phyloP scores from a whole-genome alignment of 495 filamentous ascomycete species.

The Aspergillus ostianus region DNA sequence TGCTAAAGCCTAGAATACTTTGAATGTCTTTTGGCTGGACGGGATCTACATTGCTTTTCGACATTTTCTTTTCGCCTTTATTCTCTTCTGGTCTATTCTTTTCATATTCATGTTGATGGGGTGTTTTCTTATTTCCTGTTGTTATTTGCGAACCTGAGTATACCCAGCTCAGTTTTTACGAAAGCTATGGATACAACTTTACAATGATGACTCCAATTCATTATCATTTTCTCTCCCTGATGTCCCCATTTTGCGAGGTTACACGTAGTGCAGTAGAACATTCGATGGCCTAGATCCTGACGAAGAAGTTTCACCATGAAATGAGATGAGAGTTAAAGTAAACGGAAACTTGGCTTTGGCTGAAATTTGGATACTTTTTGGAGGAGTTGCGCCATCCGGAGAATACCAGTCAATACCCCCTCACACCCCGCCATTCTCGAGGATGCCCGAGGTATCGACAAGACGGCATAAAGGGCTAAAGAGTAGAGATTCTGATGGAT shows the following conservation, averaged over 20 bases:
- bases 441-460: too few relatives aligned
- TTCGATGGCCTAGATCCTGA: background rate
- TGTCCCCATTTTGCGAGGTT: too few relatives aligned
- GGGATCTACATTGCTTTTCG: conserved; percentile 16
- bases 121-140: conserved; percentile 16
- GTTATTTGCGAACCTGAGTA: conserved; percentile 3
- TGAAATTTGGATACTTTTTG: background rate
- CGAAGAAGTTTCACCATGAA: background rate
- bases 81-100: background rate
- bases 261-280: background rate
- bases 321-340: too few relatives aligned
- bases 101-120: background rate
- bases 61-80: background rate
- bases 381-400: background rate
- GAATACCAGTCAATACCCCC: too few relatives aligned
- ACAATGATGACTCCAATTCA: background rate
- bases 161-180: conserved; percentile 3
- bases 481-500: too few relatives aligned
- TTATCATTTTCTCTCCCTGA: background rate
- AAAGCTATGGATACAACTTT: background rate
- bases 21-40: conserved; percentile 13
- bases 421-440: background rate
- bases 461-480: too few relatives aligned
- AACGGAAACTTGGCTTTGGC: background rate
- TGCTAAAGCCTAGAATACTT: background rate